Conservation (phyloP, 345 rosid genomes). For the Pelargonium nanum region DNA sequence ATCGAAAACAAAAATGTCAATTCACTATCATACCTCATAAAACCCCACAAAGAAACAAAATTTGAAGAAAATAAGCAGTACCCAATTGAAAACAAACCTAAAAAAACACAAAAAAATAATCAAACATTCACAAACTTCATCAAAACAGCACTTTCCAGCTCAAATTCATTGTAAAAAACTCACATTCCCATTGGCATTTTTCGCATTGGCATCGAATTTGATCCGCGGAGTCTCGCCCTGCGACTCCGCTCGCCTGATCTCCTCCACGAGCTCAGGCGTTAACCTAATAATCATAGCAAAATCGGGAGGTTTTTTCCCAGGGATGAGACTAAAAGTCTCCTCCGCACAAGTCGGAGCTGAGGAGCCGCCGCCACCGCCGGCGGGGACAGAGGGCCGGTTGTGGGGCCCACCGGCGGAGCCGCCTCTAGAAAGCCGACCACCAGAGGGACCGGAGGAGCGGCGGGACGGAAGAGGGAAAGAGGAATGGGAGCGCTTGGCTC, state of each 20-base stretch:
- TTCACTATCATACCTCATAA: background rate
- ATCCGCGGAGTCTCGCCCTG: slow-evolving; percentile 69
- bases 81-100: background rate
- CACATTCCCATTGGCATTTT: slow-evolving; percentile 64
- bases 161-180: slow-evolving; percentile 22
- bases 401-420: slow-evolving; percentile 23
- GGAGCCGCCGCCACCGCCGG: slow-evolving; percentile 7
- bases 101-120: too few species aligned
- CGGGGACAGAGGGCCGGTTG: slow-evolving; percentile 9
- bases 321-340: slow-evolving; percentile 62
- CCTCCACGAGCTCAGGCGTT: slow-evolving; percentile 81
- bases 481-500: slow-evolving; percentile 29
- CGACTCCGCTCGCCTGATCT: slow-evolving; percentile 67
- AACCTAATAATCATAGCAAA: slow-evolving; percentile 72
- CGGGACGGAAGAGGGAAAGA: slow-evolving; percentile 38
- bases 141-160: background rate
- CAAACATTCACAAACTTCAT: background rate
- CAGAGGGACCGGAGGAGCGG: slow-evolving; percentile 30
- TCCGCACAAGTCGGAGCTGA: slow-evolving; percentile 27
- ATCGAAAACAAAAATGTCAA: too few species aligned
- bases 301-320: slow-evolving; percentile 47
- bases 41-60: background rate
- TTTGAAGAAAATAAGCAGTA: background rate
- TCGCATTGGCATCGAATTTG: slow-evolving; percentile 69
- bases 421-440: slow-evolving; percentile 13